Percentiles rank a stretch among this genome's conserved stretches.
Conservation (phyloP, 179 eudicot genomes). For the Patellifolia procumbens region DNA sequence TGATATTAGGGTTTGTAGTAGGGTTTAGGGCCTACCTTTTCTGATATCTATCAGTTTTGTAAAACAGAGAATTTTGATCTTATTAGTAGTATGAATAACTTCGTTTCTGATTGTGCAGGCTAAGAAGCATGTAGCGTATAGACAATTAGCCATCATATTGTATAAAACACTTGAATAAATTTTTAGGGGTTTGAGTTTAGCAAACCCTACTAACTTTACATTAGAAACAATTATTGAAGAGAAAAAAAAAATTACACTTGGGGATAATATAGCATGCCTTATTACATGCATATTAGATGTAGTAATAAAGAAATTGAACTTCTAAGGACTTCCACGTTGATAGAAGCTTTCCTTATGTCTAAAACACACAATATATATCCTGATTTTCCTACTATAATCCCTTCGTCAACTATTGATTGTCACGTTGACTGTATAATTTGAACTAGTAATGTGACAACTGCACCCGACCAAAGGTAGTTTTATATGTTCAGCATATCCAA, state of each 20-base stretch:
- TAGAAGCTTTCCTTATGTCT: slow-evolving; percentile 4
- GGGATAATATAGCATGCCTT: background rate
- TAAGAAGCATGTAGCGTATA: background rate
- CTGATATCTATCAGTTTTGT: too few species aligned
- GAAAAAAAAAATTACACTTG: background rate
- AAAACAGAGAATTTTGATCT: too few species aligned
- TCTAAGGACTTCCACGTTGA: background rate
- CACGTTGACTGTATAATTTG: too few species aligned
- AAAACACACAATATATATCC: background rate
- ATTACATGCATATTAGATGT: background rate
- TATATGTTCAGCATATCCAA: slow-evolving; percentile 25
- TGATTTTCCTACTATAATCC: background rate
- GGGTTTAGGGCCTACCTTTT: too few species aligned
- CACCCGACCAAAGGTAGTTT: background rate
- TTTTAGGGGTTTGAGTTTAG: background rate
- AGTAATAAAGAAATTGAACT: background rate
- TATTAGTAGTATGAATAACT: too few species aligned
- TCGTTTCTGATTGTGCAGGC: too few species aligned
- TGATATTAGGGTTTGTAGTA: too few species aligned
- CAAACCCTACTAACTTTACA: slow-evolving; percentile 17
- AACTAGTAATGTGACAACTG: too few species aligned
- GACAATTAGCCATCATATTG: background rate
- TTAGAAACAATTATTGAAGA: background rate
- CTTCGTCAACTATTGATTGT: too few species aligned
- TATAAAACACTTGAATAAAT: background rate